Conservation (phyloP, 306 rosid genomes). For the Medicago arabica region DNA sequence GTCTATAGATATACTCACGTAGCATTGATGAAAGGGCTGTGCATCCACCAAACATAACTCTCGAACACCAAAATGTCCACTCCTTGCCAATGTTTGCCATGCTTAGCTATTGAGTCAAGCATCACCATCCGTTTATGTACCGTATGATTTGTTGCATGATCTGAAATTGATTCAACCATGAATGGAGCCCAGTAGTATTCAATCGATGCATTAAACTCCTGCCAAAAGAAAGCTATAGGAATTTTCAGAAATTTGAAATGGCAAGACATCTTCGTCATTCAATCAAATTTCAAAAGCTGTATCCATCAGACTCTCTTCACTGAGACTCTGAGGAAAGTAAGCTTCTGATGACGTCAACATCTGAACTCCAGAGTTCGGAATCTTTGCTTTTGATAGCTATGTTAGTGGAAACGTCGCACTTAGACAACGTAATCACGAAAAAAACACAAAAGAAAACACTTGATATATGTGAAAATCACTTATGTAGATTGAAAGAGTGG, state of each 20-base stretch:
- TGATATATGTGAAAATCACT: too few relatives aligned
- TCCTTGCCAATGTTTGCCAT: constrained; percentile 85
- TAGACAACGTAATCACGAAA: too few relatives aligned
- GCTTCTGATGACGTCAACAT: too few relatives aligned
- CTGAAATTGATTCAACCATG: constrained; percentile 87
- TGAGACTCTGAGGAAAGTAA: too few relatives aligned
- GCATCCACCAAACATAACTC: constrained; percentile 97
- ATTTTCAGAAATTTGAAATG: constrained; percentile 26
- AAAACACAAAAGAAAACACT: too few relatives aligned
- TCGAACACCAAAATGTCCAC: constrained; percentile 87
- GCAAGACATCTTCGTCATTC: not conserved
- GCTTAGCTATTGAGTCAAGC: constrained; percentile 76
- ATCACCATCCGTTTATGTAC: constrained; percentile 73
- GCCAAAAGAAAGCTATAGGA: constrained; percentile 2
- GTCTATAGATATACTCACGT: constrained; percentile 54
- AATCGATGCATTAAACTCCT: constrained; percentile 84
- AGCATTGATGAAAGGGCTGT: constrained; percentile 76
- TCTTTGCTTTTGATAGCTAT: too few relatives aligned
- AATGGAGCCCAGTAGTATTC: constrained; percentile 97
- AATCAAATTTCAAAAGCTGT: not conserved
- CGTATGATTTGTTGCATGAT: constrained; percentile 87
- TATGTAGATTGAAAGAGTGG: too few relatives aligned
- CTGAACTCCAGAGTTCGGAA: too few relatives aligned
- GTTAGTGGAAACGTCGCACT: too few relatives aligned
- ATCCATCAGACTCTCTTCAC: too few relatives aligned